Percentiles rank a stretch among this genome's conserved stretches.
Conservation (phyloP, 75 land plant species). For the Selaginella tamariscina region DNA sequence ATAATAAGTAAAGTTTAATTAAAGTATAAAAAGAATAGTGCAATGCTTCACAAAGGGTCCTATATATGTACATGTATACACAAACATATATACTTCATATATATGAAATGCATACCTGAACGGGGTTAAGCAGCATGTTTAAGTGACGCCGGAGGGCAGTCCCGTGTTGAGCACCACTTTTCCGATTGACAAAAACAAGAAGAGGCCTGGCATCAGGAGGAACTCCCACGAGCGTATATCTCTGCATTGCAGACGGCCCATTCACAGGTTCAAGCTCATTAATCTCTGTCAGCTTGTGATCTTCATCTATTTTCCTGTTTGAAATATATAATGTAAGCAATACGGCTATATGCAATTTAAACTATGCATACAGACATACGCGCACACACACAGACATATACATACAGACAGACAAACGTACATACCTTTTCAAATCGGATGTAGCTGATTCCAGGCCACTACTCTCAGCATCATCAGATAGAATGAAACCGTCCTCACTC, state of each 20-base stretch:
- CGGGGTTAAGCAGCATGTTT: constrained; percentile 66
- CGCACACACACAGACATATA: no score
- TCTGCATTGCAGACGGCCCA: constrained; percentile 17
- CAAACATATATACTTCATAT: no score
- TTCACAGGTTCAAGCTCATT: not conserved
- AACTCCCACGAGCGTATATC: constrained; percentile 46
- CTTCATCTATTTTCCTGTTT: not conserved
- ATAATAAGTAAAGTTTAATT: no score
- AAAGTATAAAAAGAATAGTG: no score
- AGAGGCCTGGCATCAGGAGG: constrained; percentile 76
- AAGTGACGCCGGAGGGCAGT: constrained; percentile 50
- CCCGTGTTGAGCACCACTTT: constrained; percentile 84
- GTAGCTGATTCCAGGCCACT: not conserved
- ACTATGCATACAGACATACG: no score
- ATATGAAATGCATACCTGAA: constrained; percentile 39
- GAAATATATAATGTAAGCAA: no score
- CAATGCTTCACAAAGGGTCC: no score
- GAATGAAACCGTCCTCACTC: not conserved
- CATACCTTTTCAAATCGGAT: not conserved
- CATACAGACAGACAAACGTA: no score
- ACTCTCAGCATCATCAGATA: not conserved
- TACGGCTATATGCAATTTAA: no score
- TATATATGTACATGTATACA: no score
- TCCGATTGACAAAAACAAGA: constrained; percentile 76
- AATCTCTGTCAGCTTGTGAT: not conserved